Conservation (phyloP, 2,329 filamentous ascomycete species). For the Penicillium aurantiogriseum region DNA sequence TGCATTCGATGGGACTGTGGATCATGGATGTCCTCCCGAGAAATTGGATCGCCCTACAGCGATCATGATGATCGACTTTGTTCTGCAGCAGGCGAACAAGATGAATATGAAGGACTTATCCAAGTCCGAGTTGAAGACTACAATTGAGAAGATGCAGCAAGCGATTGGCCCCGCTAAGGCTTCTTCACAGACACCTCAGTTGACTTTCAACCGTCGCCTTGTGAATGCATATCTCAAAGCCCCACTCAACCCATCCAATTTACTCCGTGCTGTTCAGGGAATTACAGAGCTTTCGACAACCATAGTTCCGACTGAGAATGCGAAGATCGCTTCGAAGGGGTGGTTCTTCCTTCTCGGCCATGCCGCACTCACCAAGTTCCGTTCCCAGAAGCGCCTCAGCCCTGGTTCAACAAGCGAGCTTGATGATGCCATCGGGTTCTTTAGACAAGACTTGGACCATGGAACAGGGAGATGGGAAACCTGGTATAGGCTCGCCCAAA, state of each 20-base stretch:
- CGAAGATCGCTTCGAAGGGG: constrained; percentile 69
- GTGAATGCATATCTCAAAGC: constrained; percentile 78
- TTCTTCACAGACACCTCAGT: constrained; percentile 71
- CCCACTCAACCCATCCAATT: constrained; percentile 74
- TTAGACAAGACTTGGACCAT: constrained; percentile 79
- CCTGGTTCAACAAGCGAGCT: constrained; percentile 80
- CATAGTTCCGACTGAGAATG: constrained; percentile 66
- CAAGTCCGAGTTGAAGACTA: constrained; percentile 84
- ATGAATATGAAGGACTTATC: constrained; percentile 88
- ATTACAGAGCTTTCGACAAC: constrained; percentile 71
- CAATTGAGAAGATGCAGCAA: constrained; percentile 90
- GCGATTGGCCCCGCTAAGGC: constrained; percentile 75
- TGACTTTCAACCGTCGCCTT: constrained; percentile 83
- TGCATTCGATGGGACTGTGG: constrained; percentile 65
- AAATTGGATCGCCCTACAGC: constrained; percentile 78
- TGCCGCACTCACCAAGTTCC: constrained; percentile 83
- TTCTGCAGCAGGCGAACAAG: constrained; percentile 75
- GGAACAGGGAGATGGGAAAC: constrained; percentile 81
- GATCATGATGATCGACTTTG: constrained; percentile 76
- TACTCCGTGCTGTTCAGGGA: constrained; percentile 80
- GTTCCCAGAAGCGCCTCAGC: constrained; percentile 72
- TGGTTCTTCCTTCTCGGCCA: constrained; percentile 93
- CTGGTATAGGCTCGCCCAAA: constrained; percentile 85
- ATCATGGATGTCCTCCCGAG: constrained; percentile 77
- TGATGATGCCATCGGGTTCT: constrained; percentile 74